A percentile compares a stretch with the other conserved stretches of the same genome.
These are phyloP conservation scores for Pyrus communis DNA, from an alignment of 306 rosid species.

Conservation along the genomic window DNA sequence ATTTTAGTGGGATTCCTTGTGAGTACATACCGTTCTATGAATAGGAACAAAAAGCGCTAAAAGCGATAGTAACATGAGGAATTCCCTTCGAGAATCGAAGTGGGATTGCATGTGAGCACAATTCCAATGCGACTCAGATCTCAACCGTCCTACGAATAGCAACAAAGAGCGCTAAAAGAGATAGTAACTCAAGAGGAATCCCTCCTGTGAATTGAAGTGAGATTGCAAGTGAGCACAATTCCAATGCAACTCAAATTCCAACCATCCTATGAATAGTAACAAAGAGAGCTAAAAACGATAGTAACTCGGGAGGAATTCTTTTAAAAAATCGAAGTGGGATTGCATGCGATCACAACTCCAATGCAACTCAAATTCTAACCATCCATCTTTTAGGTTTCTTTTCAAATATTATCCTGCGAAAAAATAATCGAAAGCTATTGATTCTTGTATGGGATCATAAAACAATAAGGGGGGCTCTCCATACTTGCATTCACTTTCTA, in stretches of 20 bases:
- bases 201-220: not conserved
- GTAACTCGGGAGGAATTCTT: not conserved
- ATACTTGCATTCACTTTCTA: not conserved
- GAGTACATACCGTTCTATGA: not conserved
- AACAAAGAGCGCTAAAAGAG: not conserved
- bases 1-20: too few species aligned
- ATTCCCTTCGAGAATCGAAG: not conserved
- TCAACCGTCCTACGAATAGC: not conserved
- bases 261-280: not conserved
- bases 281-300: not conserved
- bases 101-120: not conserved
- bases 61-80: not conserved
- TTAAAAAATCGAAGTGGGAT: not conserved
- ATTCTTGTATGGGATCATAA: too few species aligned
- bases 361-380: not conserved
- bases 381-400: not conserved
- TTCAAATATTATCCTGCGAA: too few species aligned
- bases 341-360: not conserved
- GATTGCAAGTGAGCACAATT: not conserved
- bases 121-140: not conserved
- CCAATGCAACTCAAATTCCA: not conserved
- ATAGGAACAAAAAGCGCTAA: too few species aligned
- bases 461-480: not conserved
- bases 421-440: not conserved
- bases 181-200: not conserved